phyloP scores from a whole-genome alignment of 306 rosid species.

The Vicia faba region DNA sequence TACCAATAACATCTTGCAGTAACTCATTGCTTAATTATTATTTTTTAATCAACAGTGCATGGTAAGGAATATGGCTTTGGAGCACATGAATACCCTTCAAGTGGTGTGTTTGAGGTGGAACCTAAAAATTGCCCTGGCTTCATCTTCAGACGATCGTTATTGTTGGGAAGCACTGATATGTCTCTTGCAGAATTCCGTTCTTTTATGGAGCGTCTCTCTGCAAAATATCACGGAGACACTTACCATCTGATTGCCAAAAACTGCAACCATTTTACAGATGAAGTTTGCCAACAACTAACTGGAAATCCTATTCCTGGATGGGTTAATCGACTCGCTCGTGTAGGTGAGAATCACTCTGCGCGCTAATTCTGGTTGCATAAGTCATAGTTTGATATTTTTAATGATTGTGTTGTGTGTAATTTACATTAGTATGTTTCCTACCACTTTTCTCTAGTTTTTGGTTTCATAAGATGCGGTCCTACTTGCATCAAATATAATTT shows the following conservation, averaged over 20 bases:
- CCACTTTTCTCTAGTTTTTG: slow-evolving; percentile 14
- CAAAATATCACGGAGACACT: slow-evolving; percentile 86
- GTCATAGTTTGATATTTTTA: slow-evolving; percentile 28
- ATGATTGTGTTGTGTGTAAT: not conserved
- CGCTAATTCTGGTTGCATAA: slow-evolving; percentile 18
- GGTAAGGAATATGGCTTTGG: slow-evolving; percentile 90
- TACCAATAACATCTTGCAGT: slow-evolving; percentile 22
- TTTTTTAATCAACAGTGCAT: slow-evolving; percentile 62
- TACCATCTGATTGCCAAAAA: slow-evolving; percentile 94
- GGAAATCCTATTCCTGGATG: slow-evolving; percentile 93
- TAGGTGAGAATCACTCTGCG: slow-evolving; percentile 62
- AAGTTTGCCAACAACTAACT: slow-evolving; percentile 78
- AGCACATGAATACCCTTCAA: slow-evolving; percentile 84
- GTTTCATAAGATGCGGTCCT: slow-evolving; percentile 12
- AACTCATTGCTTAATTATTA: slow-evolving; percentile 35
- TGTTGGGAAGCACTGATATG: slow-evolving; percentile 84
- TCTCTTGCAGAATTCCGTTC: slow-evolving; percentile 68
- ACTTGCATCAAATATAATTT: slow-evolving; percentile 30
- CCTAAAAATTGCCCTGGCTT: slow-evolving; percentile 96
- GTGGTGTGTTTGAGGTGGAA: slow-evolving; percentile 97
- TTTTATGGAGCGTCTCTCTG: slow-evolving; percentile 77
- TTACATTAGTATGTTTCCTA: slow-evolving; percentile 15
- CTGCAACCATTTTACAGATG: slow-evolving; percentile 93
- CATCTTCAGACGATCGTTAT: slow-evolving; percentile 77
- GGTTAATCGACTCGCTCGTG: slow-evolving; percentile 93